Percentiles rank a stretch among this genome's conserved stretches.
Conservation (phyloP, 805 yeast genomes). For the Komagataella pseudopastoris region DNA sequence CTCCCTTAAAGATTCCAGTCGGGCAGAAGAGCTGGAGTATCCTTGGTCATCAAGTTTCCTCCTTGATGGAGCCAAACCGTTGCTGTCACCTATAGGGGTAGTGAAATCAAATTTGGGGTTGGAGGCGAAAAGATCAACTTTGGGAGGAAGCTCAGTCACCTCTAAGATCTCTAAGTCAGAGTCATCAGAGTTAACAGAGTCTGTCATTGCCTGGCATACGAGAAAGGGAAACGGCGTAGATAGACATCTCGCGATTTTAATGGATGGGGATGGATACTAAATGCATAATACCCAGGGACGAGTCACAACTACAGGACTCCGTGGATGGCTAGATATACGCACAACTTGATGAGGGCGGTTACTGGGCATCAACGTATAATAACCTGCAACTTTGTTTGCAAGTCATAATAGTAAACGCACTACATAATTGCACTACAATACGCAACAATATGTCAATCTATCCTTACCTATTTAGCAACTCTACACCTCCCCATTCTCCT, state of each 20-base stretch:
- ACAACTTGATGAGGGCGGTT: too few relatives aligned
- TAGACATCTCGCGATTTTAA: neutral
- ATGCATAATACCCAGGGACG: neutral
- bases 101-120: neutral
- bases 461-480: neutral
- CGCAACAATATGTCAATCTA: neutral
- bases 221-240: neutral
- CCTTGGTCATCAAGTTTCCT: neutral
- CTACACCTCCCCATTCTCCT: slow-evolving; percentile 38
- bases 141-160: neutral
- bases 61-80: neutral
- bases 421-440: neutral
- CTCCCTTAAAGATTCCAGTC: neutral
- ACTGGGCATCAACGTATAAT: neutral
- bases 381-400: too few relatives aligned
- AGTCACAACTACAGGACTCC: neutral
- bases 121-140: neutral
- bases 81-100: neutral
- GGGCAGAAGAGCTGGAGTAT: neutral
- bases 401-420: neutral
- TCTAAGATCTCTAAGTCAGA: neutral
- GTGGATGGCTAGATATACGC: neutral
- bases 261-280: neutral
- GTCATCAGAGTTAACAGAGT: neutral
- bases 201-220: neutral